These are phyloP conservation scores for Dendrobium chrysotoxum DNA, from an alignment of 106 monocot genomes.

Conservation along the genomic window DNA sequence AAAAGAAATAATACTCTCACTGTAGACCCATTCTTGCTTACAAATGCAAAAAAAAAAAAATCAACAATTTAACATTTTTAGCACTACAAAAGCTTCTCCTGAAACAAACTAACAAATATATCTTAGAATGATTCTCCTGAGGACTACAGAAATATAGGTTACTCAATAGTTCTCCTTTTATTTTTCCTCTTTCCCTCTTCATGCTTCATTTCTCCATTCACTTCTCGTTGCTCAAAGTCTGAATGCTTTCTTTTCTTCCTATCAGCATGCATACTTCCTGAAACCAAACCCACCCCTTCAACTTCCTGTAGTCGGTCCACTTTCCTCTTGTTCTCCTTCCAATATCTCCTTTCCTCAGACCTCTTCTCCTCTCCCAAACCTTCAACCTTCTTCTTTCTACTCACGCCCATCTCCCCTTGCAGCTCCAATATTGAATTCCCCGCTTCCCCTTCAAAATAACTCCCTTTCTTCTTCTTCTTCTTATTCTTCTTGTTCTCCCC, in stretches of 20 bases:
- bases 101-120: not conserved
- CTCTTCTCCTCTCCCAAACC: not conserved
- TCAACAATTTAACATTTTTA: not conserved
- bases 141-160: not conserved
- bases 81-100: not conserved
- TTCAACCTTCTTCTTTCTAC: not conserved
- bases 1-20: not conserved
- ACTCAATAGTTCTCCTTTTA: not conserved
- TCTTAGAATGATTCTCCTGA: not conserved
- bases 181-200: slow-evolving; percentile 4
- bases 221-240: not conserved
- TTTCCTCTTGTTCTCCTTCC: not conserved
- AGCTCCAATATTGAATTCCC: not conserved
- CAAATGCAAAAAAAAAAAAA: not conserved
- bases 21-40: not conserved
- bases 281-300: not conserved
- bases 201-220: not conserved
- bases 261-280: not conserved
- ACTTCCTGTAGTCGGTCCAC: not conserved
- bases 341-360: not conserved
- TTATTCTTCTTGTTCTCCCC: not conserved
- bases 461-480: not conserved
- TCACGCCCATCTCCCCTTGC: not conserved
- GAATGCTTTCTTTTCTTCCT: slow-evolving; percentile 6
- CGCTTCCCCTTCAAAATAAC: not conserved